Base-by-base conservation (phyloP, 2,329 filamentous ascomycete species). In the Lecanicillium sp. region DNA sequence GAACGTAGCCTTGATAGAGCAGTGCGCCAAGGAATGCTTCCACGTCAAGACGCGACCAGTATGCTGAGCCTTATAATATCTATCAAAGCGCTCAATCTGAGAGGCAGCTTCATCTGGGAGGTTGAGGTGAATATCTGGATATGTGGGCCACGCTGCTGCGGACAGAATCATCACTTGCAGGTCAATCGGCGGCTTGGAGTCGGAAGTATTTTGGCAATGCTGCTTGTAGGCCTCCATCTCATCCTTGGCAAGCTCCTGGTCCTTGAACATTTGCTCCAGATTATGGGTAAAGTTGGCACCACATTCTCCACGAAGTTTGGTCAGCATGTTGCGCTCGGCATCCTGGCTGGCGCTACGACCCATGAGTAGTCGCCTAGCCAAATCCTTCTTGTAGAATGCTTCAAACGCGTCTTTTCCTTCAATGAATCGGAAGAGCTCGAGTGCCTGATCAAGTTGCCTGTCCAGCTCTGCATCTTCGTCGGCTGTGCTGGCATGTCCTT, bases 221-320 rank as follows among this genome's bases (percentile, higher is more conserved):
- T 61, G 73, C 58, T 83, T 92, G 65, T 94, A 98, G 0, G 83
- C 78, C n/a, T 73, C 64, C 83, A 96, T 94, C 56, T 96, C 90
- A 51, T 96, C 92, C 44, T 84, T 83, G 11, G 85, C 85, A 15
- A 95, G 73, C 55, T 95, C 89, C 59, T 96, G 87, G 54, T 99
- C 92, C 59, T 94, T 95, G 69, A 99, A 98, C 92, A 99, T 99
- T 45, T 90, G 86, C 62, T 99, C 94, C 1, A 99, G 71, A 53
- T 98, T 98, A 56, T 95, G 89, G 0, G 92, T 98, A 57, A 98
- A 96, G 50, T 78, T 85, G 12, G 85, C 83, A 29, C 92, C 92
- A 55, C 92, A 98, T 66, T 98, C 92, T 48, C 80, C 84, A 63
- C 92, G 90, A 19, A 98, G 71, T 48, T 94, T 86, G 18, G 85